Evolutionary conservation across 148 eudicot species (phyloP).

Genomic region (Silene latifolia): DNA sequence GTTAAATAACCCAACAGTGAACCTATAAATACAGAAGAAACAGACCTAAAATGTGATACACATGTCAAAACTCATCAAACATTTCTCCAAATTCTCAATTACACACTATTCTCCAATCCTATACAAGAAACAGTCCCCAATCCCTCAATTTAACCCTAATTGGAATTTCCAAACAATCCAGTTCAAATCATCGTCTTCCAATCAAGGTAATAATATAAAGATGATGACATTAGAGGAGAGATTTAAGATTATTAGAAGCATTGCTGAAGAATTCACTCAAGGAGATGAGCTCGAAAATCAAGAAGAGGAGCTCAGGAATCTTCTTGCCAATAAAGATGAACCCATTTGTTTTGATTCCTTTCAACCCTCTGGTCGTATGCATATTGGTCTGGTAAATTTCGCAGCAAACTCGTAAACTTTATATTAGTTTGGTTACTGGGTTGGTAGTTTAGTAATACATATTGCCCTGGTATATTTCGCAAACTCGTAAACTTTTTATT

Average conservation of each 20-base stretch:
- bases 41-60: too few relatives aligned
- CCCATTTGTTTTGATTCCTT: conserved; percentile 47
- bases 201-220: too few relatives aligned
- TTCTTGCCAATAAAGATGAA: conserved; percentile 32
- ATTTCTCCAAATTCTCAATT: too few relatives aligned
- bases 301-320: not conserved
- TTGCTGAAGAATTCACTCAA: conserved; percentile 43
- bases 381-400: conserved; percentile 36
- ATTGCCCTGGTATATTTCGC: conserved; percentile 34
- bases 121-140: too few relatives aligned
- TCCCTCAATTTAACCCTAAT: too few relatives aligned
- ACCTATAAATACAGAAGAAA: too few relatives aligned
- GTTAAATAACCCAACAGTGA: too few relatives aligned
- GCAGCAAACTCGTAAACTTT: not conserved
- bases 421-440: not conserved
- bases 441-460: conserved; percentile 24
- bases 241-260: conserved; percentile 28
- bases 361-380: conserved; percentile 50
- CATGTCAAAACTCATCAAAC: too few relatives aligned
- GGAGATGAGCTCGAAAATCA: conserved; percentile 32
- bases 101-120: too few relatives aligned
- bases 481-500: not conserved
- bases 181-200: too few relatives aligned
- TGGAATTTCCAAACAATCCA: too few relatives aligned
- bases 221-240: conserved; percentile 32